phyloP scores from a whole-genome alignment of 106 monocot species.

The Amphibolis antarctica region DNA sequence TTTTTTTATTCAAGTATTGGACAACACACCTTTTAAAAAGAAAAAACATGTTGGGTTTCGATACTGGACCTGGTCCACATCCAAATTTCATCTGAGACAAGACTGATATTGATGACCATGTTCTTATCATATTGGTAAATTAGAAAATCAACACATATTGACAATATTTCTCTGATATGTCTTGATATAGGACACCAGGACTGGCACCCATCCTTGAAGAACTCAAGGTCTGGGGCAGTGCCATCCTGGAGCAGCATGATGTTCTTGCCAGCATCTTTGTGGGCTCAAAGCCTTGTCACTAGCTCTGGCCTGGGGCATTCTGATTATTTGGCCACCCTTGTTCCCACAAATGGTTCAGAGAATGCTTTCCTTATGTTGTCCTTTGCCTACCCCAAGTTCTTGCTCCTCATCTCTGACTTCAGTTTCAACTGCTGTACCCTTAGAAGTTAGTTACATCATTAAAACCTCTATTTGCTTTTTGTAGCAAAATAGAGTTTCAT shows the following conservation, averaged over 20 bases:
- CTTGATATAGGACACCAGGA: too few species aligned
- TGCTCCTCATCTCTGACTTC: slow-evolving; percentile 24
- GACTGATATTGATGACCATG: too few species aligned
- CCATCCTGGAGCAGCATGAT: slow-evolving; percentile 59
- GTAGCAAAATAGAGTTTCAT: background rate
- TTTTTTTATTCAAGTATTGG: too few species aligned
- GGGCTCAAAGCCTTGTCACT: slow-evolving; percentile 48
- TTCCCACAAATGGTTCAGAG: slow-evolving; percentile 35
- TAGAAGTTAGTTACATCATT: background rate
- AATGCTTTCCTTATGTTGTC: slow-evolving; percentile 48
- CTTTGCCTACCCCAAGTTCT: slow-evolving; percentile 53
- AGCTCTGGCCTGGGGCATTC: slow-evolving; percentile 45
- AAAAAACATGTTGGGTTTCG: too few species aligned
- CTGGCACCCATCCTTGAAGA: slow-evolving; percentile 34
- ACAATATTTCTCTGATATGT: too few species aligned
- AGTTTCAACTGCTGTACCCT: background rate
- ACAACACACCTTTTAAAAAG: too few species aligned
- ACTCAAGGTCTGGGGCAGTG: slow-evolving; percentile 43
- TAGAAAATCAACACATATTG: too few species aligned
- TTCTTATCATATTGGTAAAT: too few species aligned
- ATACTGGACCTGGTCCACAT: too few species aligned
- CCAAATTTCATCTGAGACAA: too few species aligned
- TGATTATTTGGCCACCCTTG: slow-evolving; percentile 56
- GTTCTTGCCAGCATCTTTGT: slow-evolving; percentile 78
- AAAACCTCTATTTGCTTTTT: background rate